Percentiles rank a stretch among this genome's conserved stretches.
phyloP scores from a whole-genome alignment of 1,139 yeast species.

The Scheffersomyces insectosa region DNA sequence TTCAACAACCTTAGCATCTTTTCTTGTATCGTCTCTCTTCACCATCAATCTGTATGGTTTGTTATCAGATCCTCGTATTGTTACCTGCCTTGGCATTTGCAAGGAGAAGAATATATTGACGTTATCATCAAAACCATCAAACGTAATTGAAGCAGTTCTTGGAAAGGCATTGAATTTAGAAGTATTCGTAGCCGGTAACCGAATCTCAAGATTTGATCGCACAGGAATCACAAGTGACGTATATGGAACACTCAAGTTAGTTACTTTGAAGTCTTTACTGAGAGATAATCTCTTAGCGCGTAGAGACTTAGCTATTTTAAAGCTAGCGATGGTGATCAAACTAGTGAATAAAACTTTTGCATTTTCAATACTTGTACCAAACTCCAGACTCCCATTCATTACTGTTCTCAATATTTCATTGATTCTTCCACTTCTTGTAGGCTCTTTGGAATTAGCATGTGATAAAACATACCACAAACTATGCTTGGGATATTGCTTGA shows the following conservation, averaged over 20 bases:
- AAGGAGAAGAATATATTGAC: conserved; percentile 76
- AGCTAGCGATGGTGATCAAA: conserved; percentile 37
- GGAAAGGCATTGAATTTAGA: conserved; percentile 57
- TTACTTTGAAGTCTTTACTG: conserved; percentile 45
- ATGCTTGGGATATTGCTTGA: conserved; percentile 73
- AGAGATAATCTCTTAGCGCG: conserved; percentile 34
- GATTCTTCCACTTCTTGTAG: conserved; percentile 55
- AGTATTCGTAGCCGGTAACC: conserved; percentile 54
- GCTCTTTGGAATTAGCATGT: conserved; percentile 67
- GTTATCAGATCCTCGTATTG: conserved; percentile 79
- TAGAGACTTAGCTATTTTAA: conserved; percentile 36
- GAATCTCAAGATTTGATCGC: conserved; percentile 67
- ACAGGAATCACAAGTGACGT: conserved; percentile 77
- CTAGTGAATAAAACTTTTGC: conserved; percentile 38
- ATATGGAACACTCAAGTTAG: conserved; percentile 54
- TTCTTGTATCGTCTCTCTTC: conserved; percentile 90
- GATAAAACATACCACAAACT: conserved; percentile 85
- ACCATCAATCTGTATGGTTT: conserved; percentile 70
- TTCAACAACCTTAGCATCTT: conserved; percentile 94
- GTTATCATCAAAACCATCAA: conserved; percentile 56
- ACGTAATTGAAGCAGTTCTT: conserved; percentile 51
- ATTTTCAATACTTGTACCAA: conserved; percentile 19
- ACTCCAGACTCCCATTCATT: conserved; percentile 13
- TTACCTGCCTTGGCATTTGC: conserved; percentile 83
- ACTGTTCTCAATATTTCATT: conserved; percentile 24